These are phyloP conservation scores for Penicillium canariense DNA, from an alignment of 495 filamentous ascomycete genomes.

Conservation along the genomic window DNA sequence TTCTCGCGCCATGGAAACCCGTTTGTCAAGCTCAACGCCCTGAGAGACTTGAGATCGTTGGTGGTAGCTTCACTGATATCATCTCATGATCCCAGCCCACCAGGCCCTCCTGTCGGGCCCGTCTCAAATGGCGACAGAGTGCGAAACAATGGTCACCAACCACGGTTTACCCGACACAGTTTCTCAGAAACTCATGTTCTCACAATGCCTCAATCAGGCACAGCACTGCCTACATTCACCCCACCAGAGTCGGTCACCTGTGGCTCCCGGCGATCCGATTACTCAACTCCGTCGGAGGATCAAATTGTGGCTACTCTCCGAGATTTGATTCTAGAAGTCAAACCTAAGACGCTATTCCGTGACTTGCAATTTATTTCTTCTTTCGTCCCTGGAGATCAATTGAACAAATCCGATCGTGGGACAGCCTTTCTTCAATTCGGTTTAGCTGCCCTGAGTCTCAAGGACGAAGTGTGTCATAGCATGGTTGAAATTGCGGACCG, in stretches of 20 bases:
- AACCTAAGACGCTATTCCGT: slow-evolving; percentile 89
- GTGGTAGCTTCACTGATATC: slow-evolving; percentile 71
- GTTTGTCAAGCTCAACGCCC: slow-evolving; percentile 76
- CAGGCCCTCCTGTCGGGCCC: slow-evolving; percentile 16
- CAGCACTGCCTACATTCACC: slow-evolving; percentile 22
- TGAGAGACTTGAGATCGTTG: slow-evolving; percentile 78
- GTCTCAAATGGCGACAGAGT: slow-evolving; percentile 2
- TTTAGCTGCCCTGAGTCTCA: slow-evolving; percentile 80
- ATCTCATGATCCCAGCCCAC: slow-evolving; percentile 37
- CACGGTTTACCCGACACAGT: slow-evolving; percentile 33
- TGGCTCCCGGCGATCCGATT: slow-evolving; percentile 39
- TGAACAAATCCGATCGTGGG: slow-evolving; percentile 82
- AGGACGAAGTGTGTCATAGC: slow-evolving; percentile 82
- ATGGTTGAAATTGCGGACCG: slow-evolving; percentile 74
- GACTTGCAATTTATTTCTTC: slow-evolving; percentile 94
- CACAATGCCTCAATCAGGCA: slow-evolving; percentile 16
- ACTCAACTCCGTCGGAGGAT: slow-evolving; percentile 46
- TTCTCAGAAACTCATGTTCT: slow-evolving; percentile 30
- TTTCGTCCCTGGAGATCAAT: slow-evolving; percentile 75
- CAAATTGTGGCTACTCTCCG: slow-evolving; percentile 76
- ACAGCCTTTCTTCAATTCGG: slow-evolving; percentile 96
- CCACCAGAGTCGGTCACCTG: slow-evolving; percentile 37
- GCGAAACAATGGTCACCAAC: background rate
- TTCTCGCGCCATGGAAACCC: slow-evolving; percentile 92
- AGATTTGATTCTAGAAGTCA: slow-evolving; percentile 71